Base-by-base conservation (phyloP, 495 filamentous ascomycete species). In the Lasiosphaeris hirsuta region DNA sequence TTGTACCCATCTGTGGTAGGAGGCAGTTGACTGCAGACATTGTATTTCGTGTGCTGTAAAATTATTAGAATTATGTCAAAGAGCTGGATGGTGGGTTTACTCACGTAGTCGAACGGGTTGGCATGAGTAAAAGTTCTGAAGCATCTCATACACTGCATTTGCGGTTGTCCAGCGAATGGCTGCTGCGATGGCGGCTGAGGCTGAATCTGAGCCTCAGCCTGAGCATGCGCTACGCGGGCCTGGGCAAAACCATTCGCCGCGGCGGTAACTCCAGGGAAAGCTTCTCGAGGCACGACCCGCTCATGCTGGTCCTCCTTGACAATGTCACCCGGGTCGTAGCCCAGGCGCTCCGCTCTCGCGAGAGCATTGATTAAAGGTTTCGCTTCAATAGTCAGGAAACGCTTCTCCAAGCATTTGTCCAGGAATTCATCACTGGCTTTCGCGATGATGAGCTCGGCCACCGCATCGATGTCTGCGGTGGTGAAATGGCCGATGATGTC, bases 291-390 rank as follows among this genome's bases (percentile, higher is more conserved):
- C 17, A 68, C 65, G 34, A 73, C 69, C n/a, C 59, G 66, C 51
- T 72, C 71, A 15, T 67, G 58, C 19, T 53, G 68, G 23, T 64
- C 59, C 8, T 75, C 69, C 34, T 76, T 70, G 33, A 79, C 57
- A 7, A 75, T 57, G 40, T 81, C 78, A 35, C 62, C 63, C 3
- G 64, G 61, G 43, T 75, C 68, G 51, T 80, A 81, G 7, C 78
- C 78, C 11, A 81, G 71, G 11, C 78, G 70, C 61, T 80, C 74
- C 4, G 78, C 78, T 19, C 68, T 70, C 1, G 78, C 78, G 8
- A 81, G 71, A 33, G 76, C 74, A 49, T 77, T 80, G 55, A 80
- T 71, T 36, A 81, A 63, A 11, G 75, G 69, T 14, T 71, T 70
- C 0, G 77, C 76, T 38, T 77, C 74, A 42, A 80, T 80, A 1